Percentiles rank a stretch among this genome's conserved stretches.
phyloP scores from a whole-genome alignment of 2,329 filamentous ascomycete species.

The Chalaropsis thielavioides region DNA sequence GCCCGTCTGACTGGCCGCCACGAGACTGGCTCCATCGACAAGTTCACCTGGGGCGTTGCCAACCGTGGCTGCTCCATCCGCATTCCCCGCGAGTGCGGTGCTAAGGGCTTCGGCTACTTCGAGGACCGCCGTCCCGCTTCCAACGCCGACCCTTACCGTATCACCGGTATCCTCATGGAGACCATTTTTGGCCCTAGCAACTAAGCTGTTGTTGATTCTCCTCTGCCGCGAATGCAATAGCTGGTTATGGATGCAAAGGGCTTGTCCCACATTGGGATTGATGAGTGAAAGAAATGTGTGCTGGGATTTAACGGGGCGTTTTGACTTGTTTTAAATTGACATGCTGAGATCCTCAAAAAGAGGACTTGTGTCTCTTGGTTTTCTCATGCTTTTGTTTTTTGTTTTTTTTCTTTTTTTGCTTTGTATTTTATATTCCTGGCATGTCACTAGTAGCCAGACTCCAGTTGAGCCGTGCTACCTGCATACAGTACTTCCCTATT shows the following conservation, averaged over 20 bases:
- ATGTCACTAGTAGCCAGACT: not conserved
- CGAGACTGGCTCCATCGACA: conserved; percentile 88
- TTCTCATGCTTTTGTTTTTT: not conserved
- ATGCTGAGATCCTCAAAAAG: not conserved
- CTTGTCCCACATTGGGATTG: conserved; percentile 4
- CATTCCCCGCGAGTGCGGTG: conserved; percentile 71
- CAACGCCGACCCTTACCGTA: conserved; percentile 76
- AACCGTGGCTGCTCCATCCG: conserved; percentile 92
- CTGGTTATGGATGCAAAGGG: not conserved
- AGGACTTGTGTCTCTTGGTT: conserved; percentile 1
- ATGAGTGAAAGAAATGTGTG: conserved; percentile 13
- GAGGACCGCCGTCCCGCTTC: conserved; percentile 73
- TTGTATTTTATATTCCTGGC: conserved; percentile 10
- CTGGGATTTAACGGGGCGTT: conserved; percentile 16
- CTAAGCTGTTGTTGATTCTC: conserved; percentile 1
- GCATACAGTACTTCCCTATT: not conserved
- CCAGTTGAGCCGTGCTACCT: not conserved
- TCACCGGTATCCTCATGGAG: conserved; percentile 66
- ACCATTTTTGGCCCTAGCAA: conserved; percentile 34
- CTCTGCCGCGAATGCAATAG: not conserved
- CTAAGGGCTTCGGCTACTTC: conserved; percentile 90
- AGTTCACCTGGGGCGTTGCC: conserved; percentile 86
- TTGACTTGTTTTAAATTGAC: conserved; percentile 14
- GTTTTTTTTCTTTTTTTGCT: conserved; percentile 1
- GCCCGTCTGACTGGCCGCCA: conserved; percentile 82